These are phyloP conservation scores for Telopea speciosissima DNA, from an alignment of 177 flowering plant genomes.

Conservation along the genomic window DNA sequence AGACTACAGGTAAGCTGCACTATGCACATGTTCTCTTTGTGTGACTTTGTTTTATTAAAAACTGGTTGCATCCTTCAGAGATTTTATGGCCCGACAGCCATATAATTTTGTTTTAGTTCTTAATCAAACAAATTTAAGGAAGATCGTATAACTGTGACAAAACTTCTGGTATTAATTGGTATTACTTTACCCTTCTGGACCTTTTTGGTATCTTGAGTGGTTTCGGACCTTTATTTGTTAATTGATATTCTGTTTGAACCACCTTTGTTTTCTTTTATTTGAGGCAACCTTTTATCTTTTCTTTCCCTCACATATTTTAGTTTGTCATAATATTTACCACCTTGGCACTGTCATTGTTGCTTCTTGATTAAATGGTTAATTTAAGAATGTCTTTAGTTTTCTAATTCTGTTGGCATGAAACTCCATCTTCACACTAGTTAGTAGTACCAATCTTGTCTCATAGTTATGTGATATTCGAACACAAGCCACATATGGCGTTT, in stretches of 20 bases:
- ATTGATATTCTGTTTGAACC: too few species aligned
- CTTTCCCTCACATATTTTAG: neutral
- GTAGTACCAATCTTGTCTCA: too few species aligned
- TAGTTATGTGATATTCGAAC: too few species aligned
- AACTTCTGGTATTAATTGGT: neutral
- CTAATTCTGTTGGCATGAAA: neutral
- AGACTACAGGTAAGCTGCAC: conserved; percentile 58
- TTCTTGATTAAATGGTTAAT: too few species aligned
- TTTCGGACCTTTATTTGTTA: neutral
- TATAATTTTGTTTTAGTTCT: too few species aligned
- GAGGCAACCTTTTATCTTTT: neutral
- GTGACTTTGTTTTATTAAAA: too few species aligned
- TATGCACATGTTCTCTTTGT: neutral
- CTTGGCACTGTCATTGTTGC: too few species aligned
- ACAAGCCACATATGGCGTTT: too few species aligned
- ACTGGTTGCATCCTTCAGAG: neutral
- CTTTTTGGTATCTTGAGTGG: neutral
- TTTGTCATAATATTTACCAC: neutral
- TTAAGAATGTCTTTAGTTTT: neutral
- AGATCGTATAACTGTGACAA: too few species aligned
- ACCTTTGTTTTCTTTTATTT: neutral
- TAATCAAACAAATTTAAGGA: too few species aligned
- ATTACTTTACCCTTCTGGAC: neutral
- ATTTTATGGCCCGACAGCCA: neutral
- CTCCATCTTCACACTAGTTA: neutral